phyloP scores from a whole-genome alignment of 495 filamentous ascomycete genomes.

The Trichoderma reesei region DNA sequence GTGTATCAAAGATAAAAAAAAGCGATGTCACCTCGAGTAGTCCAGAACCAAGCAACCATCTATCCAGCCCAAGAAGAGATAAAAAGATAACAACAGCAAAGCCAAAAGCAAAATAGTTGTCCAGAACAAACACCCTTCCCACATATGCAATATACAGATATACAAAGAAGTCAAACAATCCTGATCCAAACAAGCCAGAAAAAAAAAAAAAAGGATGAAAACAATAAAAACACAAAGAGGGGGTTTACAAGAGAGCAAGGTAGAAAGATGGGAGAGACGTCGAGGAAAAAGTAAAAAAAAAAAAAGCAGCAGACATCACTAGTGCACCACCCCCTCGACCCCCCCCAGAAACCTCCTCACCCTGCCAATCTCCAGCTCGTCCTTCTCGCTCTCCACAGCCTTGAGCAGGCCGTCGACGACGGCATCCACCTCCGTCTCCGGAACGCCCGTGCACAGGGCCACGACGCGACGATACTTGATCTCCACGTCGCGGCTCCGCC shows the following conservation, averaged over 20 bases:
- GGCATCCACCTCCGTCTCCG: constrained; percentile 54
- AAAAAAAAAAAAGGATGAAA: too few relatives aligned
- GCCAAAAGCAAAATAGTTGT: not conserved
- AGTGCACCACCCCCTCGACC: constrained; percentile 44
- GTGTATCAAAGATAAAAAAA: too few relatives aligned
- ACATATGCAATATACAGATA: constrained; percentile 1
- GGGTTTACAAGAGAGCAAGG: not conserved
- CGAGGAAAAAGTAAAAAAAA: not conserved
- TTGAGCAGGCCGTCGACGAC: constrained; percentile 49
- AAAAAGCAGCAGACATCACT: not conserved
- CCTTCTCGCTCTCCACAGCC: constrained; percentile 66
- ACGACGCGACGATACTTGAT: constrained; percentile 61
- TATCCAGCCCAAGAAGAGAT: not conserved
- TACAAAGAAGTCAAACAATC: not conserved
- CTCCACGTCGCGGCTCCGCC: constrained; percentile 55
- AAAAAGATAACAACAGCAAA: too few relatives aligned
- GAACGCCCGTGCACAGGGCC: constrained; percentile 55
- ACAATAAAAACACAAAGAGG: not conserved
- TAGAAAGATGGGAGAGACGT: too few relatives aligned
- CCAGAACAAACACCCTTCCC: not conserved
- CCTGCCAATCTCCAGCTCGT: constrained; percentile 56
- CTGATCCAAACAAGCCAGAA: too few relatives aligned
- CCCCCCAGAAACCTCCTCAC: constrained; percentile 65
- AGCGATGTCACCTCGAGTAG: too few relatives aligned
- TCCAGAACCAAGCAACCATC: too few relatives aligned